Percentiles rank a stretch among this genome's conserved stretches.
Evolutionary conservation across 2,329 filamentous ascomycete species (phyloP).

Genomic region (Herpotrichia juniperi): DNA sequence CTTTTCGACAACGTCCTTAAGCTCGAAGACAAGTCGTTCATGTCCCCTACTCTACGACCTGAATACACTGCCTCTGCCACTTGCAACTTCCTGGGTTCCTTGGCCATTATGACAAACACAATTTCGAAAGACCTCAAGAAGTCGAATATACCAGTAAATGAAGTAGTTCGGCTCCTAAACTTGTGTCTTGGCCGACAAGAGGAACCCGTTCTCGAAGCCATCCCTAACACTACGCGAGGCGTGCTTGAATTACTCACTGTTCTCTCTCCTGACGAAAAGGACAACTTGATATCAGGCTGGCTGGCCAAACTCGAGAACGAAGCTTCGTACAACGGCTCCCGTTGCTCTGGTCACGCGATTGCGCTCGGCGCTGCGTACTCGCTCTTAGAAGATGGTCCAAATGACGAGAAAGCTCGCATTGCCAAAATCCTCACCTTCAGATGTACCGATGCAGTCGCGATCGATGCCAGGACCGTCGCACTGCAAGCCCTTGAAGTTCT

Average conservation of each 20-base stretch:
- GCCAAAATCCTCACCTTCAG: slow-evolving; percentile 43
- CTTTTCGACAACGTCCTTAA: slow-evolving; percentile 38
- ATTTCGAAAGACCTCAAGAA: slow-evolving; percentile 8
- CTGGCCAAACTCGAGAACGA: slow-evolving; percentile 40
- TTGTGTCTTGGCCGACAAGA: slow-evolving; percentile 44
- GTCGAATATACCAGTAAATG: slow-evolving; percentile 15
- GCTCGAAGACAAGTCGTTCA: slow-evolving; percentile 47
- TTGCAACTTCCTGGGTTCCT: slow-evolving; percentile 58
- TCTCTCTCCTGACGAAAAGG: slow-evolving; percentile 11
- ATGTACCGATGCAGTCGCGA: slow-evolving; percentile 43
- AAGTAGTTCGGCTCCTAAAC: slow-evolving; percentile 32
- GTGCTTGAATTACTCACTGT: slow-evolving; percentile 25
- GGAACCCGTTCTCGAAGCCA: slow-evolving; percentile 38
- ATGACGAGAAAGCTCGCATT: slow-evolving; percentile 29
- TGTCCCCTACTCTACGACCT: slow-evolving; percentile 58
- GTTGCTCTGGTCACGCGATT: slow-evolving; percentile 51
- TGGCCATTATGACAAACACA: slow-evolving; percentile 23
- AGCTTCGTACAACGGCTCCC: slow-evolving; percentile 45
- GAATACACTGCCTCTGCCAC: slow-evolving; percentile 70
- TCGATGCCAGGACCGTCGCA: slow-evolving; percentile 54
- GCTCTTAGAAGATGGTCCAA: slow-evolving; percentile 9
- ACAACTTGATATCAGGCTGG: slow-evolving; percentile 34
- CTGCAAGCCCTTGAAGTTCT: slow-evolving; percentile 48
- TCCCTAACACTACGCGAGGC: slow-evolving; percentile 28
- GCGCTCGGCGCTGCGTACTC: slow-evolving; percentile 50